Evolutionary conservation across 2,329 filamentous ascomycete genomes (phyloP), one percentile per base, ranked within the genome.

Genomic region (Aspergillus spinulosporus): DNA sequence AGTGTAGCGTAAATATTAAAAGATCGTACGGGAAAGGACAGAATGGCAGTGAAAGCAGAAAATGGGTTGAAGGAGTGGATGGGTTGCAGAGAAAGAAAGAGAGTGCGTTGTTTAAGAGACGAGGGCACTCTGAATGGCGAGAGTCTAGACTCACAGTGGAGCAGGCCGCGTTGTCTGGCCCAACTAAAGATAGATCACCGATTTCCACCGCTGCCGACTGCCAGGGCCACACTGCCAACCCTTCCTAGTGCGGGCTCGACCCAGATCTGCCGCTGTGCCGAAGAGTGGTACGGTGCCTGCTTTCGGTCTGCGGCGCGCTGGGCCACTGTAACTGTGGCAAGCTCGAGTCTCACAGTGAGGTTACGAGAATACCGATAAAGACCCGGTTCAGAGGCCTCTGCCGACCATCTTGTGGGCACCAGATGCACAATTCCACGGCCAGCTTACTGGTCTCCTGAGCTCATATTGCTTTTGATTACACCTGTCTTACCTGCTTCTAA

Each of bases 61-160:
- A 11, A 21, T 42, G 21, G 4, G 60, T 21, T 58, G 52, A 59
- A 62, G 53, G 55, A 58, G 45, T 40, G 48, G 40, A 40, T 42
- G 36, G 50, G 39, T 26, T 52, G 47, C 46, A 51, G 54, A 56
- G 40, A 15, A 43, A 49, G 47, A 47, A 40, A 28, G 12, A 15
- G 3, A 3, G 15, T 5, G 43, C 11, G 9, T 37, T 21, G 21
- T 42, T 42, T 42, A 42, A 42, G 39, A 47, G 43, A 44, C 15
- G 21, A 21, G 21, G 40, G 14, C 34, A 14, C n/a, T 12, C 28
- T 31, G 44, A n/a, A 31, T 21, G n/a, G 6, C 8, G 2, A 5
- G 6, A 31, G 44, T 34, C 44, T 47, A 47, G 44, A 47, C 44
- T 47, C 26, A 14, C 44, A 34, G 44, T 47, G 44, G 44, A 47